A percentile compares a stretch with the other conserved stretches of the same genome.
These are phyloP conservation scores for Aspergillus cavernicola DNA, from an alignment of 495 filamentous ascomycete species.

Conservation along the genomic window DNA sequence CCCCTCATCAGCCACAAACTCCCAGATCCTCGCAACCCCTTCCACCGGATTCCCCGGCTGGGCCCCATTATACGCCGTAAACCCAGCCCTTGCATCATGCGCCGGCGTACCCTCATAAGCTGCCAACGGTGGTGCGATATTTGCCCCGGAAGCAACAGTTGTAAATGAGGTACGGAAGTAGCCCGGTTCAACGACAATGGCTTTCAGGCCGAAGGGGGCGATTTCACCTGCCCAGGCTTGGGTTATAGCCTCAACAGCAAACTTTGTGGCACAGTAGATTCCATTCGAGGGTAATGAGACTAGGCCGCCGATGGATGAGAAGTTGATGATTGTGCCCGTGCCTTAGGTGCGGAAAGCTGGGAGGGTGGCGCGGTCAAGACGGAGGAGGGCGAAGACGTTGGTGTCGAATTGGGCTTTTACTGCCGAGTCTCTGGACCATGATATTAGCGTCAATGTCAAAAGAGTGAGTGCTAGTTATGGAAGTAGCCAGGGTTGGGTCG, in stretches of 20 bases:
- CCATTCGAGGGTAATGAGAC: not conserved
- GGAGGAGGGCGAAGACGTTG: slow-evolving; percentile 6
- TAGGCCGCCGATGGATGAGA: slow-evolving; percentile 7
- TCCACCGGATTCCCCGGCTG: slow-evolving; percentile 3
- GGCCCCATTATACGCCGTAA: not conserved
- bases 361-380: not conserved
- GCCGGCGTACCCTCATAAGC: slow-evolving; percentile 6
- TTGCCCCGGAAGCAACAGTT: not conserved
- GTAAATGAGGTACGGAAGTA: slow-evolving; percentile 9
- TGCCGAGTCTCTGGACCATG: not conserved
- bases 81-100: slow-evolving; percentile 1
- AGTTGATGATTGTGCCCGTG: slow-evolving; percentile 9
- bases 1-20: slow-evolving; percentile 10
- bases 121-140: not conserved
- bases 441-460: not conserved
- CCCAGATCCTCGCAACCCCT: slow-evolving; percentile 5
- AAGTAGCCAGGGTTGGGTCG: too few relatives aligned
- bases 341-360: not conserved
- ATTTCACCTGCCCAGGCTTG: slow-evolving; percentile 2
- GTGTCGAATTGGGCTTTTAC: slow-evolving; percentile 8
- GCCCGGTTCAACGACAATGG: slow-evolving; percentile 6
- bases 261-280: slow-evolving; percentile 8
- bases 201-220: slow-evolving; percentile 4
- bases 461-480: too few relatives aligned
- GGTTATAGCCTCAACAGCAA: slow-evolving; percentile 2